Conservation (phyloP, 2,329 filamentous ascomycete genomes). For the Lecanicillium sp. region DNA sequence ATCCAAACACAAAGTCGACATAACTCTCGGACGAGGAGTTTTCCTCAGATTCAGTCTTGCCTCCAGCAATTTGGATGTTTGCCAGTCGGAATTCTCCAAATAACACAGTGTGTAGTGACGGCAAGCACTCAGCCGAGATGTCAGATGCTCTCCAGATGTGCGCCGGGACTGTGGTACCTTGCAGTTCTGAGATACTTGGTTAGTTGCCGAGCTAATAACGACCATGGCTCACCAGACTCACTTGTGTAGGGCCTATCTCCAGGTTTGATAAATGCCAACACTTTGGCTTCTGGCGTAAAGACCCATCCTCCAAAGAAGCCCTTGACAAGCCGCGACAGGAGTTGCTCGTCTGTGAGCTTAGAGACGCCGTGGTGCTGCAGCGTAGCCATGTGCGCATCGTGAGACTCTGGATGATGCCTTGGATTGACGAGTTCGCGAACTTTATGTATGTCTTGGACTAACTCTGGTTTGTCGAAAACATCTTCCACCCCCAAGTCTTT, state of each 20-base stretch:
- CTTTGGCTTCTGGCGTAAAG: slow-evolving; percentile 17
- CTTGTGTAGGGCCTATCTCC: slow-evolving; percentile 1
- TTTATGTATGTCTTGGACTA: neutral
- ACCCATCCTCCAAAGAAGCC: slow-evolving; percentile 23
- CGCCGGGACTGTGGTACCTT: slow-evolving; percentile 2
- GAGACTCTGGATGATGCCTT: slow-evolving; percentile 9
- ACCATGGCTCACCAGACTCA: too few relatives aligned
- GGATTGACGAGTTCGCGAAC: slow-evolving; percentile 18
- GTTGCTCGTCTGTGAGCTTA: slow-evolving; percentile 15
- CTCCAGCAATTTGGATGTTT: slow-evolving; percentile 9
- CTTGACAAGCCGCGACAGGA: slow-evolving; percentile 20
- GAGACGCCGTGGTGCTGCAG: slow-evolving; percentile 13
- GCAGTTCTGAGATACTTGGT: too few relatives aligned
- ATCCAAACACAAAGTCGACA: slow-evolving; percentile 22
- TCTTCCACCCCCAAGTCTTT: too few relatives aligned
- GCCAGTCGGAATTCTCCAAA: slow-evolving; percentile 20
- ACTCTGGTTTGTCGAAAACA: too few relatives aligned
- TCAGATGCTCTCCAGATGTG: slow-evolving; percentile 13
- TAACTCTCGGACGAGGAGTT: slow-evolving; percentile 13
- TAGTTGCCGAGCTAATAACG: too few relatives aligned
- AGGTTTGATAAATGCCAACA: neutral
- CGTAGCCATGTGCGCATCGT: slow-evolving; percentile 17
- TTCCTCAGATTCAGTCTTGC: too few relatives aligned
- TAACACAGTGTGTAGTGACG: slow-evolving; percentile 13
- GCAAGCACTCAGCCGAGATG: slow-evolving; percentile 13